Base-by-base conservation (phyloP, 2,329 filamentous ascomycete species). In the Arthroderma sp. region DNA sequence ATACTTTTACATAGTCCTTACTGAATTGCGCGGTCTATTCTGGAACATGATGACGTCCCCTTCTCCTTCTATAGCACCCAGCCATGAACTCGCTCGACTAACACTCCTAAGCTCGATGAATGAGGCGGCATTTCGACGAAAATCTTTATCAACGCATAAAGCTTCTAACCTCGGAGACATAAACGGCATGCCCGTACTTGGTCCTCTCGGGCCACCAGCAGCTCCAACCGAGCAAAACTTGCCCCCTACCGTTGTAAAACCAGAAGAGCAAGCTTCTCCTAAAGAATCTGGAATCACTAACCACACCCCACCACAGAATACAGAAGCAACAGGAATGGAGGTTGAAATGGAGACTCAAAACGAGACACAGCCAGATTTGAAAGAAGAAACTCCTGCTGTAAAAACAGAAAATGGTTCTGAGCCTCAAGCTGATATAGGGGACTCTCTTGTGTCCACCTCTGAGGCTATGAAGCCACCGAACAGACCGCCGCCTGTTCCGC, bases 81-180 rank as follows among this genome's bases (percentile, higher is more conserved):
- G 80, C 3, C 80, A 83, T 53, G 78, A 85, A 51, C 72, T 95
- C 31, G 87, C 87, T 28, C 81, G 86, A 41, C 75, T 88, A 34
- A 87, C 87, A 1, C 70, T 94, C 22, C 76, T 85, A 47, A 75
- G 70, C 49, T 68, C 72, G 27, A 70, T 70, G 39, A 71, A 72
- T 34, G 74, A 77, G 52, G 71, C 69, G 34, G 66, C 66, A 27
- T 68, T 72, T 46, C 66, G 72, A 45, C 61, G 69, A 48, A 61
- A 65, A 46, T 72, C 71, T 28, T 66, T 69, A 44, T 56, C 68
- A 51, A 53, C 57, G 40, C 55, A 50, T 42, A 54, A 49, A 22
- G 53, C 53, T 28, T 51, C 56, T n/a, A 55, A 55, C 15, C 56
- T 65, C 9, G 69, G 67, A 31, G 63, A 67, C 28, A 65, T 72